phyloP scores from a whole-genome alignment of 129 eudicot species.

The Lactuca sativa region DNA sequence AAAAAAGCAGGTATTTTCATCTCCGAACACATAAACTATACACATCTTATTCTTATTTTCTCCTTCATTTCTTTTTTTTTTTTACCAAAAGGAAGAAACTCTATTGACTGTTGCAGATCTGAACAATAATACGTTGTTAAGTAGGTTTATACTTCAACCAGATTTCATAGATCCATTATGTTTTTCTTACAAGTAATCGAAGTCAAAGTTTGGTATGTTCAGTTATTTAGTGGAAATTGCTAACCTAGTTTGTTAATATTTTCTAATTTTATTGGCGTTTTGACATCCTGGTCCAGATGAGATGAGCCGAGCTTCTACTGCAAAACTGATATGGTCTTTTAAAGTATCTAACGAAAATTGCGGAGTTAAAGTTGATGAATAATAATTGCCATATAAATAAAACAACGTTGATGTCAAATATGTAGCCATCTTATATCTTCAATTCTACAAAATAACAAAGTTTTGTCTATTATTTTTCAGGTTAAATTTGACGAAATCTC shows the following conservation, averaged over 20 bases:
- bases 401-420: constrained; percentile 11
- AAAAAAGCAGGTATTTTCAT: no score
- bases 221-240: constrained; percentile 12
- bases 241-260: constrained; percentile 1
- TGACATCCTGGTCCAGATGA: background rate
- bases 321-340: constrained; percentile 15
- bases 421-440: constrained; percentile 9
- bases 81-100: background rate
- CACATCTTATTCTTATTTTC: background rate
- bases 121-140: constrained; percentile 3
- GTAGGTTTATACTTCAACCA: background rate
- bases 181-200: background rate
- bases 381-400: background rate
- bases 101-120: constrained; percentile 21
- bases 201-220: constrained; percentile 13
- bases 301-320: background rate
- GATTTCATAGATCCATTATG: constrained; percentile 9
- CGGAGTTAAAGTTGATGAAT: background rate
- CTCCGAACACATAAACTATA: no score
- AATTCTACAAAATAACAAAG: background rate
- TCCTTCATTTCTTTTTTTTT: background rate
- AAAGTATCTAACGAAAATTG: background rate
- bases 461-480: constrained; percentile 15
- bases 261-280: background rate
- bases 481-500: constrained; percentile 26